Conservation (phyloP, 768 basidiomycete species). For the Hortiboletus flavorubellus region DNA sequence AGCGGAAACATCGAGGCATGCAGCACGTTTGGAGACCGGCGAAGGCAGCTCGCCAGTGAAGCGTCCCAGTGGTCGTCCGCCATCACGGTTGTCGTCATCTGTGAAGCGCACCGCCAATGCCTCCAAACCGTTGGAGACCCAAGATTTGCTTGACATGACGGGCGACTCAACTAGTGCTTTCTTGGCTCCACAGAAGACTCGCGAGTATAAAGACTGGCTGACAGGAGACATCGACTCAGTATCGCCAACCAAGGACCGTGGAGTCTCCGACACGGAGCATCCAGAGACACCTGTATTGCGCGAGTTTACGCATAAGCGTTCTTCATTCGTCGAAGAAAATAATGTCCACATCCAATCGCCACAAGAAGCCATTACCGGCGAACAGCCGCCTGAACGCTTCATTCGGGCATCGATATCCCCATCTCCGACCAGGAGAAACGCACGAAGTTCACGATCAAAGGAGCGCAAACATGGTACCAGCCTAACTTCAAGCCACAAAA, state of each 20-base stretch:
- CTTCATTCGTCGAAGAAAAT: conserved; percentile 59
- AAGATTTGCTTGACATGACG: conserved; percentile 19
- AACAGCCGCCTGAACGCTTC: conserved; percentile 10
- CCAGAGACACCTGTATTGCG: conserved; percentile 52
- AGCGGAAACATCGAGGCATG: conserved; percentile 7
- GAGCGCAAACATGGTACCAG: conserved; percentile 27
- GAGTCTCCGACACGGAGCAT: conserved; percentile 9
- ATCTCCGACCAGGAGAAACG: conserved; percentile 19
- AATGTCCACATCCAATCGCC: conserved; percentile 26
- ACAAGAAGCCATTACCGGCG: conserved; percentile 33
- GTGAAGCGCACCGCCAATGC: conserved; percentile 47
- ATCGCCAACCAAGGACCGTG: conserved; percentile 19
- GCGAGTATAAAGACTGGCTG: conserved; percentile 61
- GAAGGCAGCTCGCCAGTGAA: conserved; percentile 14
- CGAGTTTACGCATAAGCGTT: conserved; percentile 69
- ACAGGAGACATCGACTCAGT: conserved; percentile 57
- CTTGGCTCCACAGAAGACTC: conserved; percentile 19
- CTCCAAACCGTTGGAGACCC: conserved; percentile 36
- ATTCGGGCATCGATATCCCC: conserved; percentile 10
- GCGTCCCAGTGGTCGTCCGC: conserved; percentile 19
- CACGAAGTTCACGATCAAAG: conserved; percentile 34
- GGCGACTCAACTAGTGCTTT: conserved; percentile 6
- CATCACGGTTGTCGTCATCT: conserved; percentile 43
- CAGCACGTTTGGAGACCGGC: conserved; percentile 14
- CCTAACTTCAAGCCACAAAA: conserved; percentile 10